Base-by-base conservation (phyloP, 129 eudicot genomes). In the Arctium lappa region DNA sequence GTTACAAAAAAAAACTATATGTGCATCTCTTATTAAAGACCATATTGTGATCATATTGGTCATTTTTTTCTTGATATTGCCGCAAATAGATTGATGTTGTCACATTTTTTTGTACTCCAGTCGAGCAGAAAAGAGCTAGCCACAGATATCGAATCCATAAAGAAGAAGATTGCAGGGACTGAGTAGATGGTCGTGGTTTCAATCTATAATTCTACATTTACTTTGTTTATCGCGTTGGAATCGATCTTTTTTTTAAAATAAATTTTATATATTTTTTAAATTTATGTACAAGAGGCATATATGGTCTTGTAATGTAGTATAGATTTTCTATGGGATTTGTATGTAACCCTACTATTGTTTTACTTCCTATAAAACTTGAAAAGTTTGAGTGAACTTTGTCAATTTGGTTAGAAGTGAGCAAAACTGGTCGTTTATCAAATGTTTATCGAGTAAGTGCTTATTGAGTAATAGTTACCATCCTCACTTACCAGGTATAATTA, bases 101-200 rank as follows among this genome's bases (percentile, higher is more conserved):
- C 9, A 27, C 72, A 56, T 79, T 44, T 32, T 82, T 76, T 72
- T 77, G 10, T 72, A 80, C 66, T 70, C 75, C 91, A 93, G 99
- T 91, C 97, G 5, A 95, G 97, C 86, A 95, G 99, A 87, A 95
- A 95, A 88, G 99, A 95, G 83, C 88, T 95, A 80, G 94, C 97
- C 3, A 74, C 91, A 39, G 99, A 95, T 69, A 91, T 95, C 32
- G 99, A 95, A 82, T 81, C 93, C 15, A 76, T 95, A 87, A 95
- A 95, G 91, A 95, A 93, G 94, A 92, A 92, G 97, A 91, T 93
- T 53, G 93, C 99, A 39, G 99, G 97, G 86, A 90, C 93, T 13
- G 97, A 93, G 72, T 95, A 89, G 87, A 81, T 80, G 77, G 36
- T 4, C n/a, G 63, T 29, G 53, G 68, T 46, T 82, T 39, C 79